phyloP scores from a whole-genome alignment of 805 yeast species.

The Saccharomyces cerevisiae region DNA sequence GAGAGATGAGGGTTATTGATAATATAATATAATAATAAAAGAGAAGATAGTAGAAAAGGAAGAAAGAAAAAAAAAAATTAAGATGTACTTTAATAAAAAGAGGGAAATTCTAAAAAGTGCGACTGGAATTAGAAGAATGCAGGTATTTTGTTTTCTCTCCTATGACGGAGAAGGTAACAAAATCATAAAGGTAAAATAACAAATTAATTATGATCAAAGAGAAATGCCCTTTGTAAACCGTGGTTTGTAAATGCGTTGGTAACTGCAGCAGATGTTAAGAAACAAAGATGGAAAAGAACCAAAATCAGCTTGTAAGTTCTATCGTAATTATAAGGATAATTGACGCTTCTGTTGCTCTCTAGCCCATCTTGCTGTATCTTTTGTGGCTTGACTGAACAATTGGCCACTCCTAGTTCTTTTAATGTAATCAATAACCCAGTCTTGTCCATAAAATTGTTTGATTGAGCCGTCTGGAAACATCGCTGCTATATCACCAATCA shows the following conservation, averaged over 20 bases:
- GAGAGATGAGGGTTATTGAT: conserved; percentile 5
- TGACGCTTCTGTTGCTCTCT: conserved; percentile 51
- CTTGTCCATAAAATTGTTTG: conserved; percentile 54
- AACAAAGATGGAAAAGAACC: not conserved
- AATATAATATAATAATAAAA: conserved; percentile 5
- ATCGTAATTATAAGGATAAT: conserved; percentile 14
- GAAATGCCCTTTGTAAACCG: conserved; percentile 2
- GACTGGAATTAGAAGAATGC: conserved; percentile 2
- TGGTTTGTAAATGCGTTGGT: not conserved
- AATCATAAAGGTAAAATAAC: conserved; percentile 14
- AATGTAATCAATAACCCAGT: conserved; percentile 74
- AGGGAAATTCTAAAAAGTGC: not conserved
- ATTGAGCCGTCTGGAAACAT: conserved; percentile 76
- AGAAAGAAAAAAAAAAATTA: conserved; percentile 2
- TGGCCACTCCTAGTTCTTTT: conserved; percentile 61
- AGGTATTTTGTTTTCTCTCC: not conserved
- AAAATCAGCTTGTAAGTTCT: not conserved
- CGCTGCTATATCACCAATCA: conserved; percentile 86
- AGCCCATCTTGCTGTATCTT: conserved; percentile 97
- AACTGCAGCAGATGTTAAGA: not conserved
- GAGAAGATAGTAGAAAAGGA: conserved; percentile 4
- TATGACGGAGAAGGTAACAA: not conserved
- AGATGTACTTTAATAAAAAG: not conserved
- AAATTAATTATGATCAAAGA: conserved; percentile 4
- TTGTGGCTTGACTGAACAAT: conserved; percentile 55